Conservation (phyloP, 306 rosid species). For the Alnus glutinosa region DNA sequence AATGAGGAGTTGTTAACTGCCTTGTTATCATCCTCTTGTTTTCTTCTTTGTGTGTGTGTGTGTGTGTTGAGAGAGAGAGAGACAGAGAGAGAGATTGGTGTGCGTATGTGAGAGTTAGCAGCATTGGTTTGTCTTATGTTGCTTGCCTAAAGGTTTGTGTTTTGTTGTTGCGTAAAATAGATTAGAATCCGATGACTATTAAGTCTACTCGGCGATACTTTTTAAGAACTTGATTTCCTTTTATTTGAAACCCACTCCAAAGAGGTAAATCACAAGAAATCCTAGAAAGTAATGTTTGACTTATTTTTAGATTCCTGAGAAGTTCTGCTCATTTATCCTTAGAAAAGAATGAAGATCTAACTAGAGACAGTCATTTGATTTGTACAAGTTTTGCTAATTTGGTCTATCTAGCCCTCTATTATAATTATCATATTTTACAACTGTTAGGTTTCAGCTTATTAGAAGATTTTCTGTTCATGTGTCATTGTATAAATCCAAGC, state of each 20-base stretch:
- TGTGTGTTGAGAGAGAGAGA: too few relatives aligned
- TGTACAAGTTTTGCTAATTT: neutral
- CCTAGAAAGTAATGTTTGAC: neutral
- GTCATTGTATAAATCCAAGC: conserved; percentile 13
- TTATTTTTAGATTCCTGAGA: neutral
- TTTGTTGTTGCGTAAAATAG: neutral
- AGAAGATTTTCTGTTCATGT: neutral
- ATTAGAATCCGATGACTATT: neutral
- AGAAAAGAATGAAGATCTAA: neutral
- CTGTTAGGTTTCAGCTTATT: neutral
- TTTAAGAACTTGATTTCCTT: neutral
- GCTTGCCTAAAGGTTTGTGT: neutral
- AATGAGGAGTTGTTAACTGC: neutral
- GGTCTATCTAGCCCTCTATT: neutral
- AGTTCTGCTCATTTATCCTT: neutral
- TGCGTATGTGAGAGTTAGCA: too few relatives aligned
- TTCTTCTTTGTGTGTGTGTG: too few relatives aligned
- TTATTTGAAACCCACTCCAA: neutral
- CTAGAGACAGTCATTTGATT: neutral
- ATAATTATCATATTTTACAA: neutral
- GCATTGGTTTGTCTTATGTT: too few relatives aligned
- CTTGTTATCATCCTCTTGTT: neutral
- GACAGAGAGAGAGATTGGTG: too few relatives aligned
- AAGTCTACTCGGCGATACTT: neutral
- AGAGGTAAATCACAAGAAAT: neutral